Percentiles rank a stretch among this genome's conserved stretches.
Conservation (phyloP, 805 yeast genomes). For the Candida sonorensis region DNA sequence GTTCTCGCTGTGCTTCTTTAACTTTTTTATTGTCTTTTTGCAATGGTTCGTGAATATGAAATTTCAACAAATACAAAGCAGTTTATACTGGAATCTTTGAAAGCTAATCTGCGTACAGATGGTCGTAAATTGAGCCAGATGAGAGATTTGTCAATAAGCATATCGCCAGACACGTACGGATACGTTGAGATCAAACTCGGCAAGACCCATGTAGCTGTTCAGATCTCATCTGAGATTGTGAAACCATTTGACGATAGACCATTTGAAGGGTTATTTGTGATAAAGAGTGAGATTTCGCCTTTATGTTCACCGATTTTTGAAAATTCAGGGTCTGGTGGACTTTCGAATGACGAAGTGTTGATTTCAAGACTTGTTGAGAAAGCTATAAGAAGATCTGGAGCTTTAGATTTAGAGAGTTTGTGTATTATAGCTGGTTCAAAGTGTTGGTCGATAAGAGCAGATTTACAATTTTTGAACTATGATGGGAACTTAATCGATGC, state of each 20-base stretch:
- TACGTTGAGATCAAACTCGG: constrained; percentile 77
- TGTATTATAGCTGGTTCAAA: constrained; percentile 88
- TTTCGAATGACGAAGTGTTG: constrained; percentile 74
- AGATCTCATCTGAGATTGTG: constrained; percentile 68
- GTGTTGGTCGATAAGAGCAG: constrained; percentile 90
- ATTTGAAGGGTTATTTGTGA: constrained; percentile 82
- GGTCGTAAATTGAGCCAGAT: constrained; percentile 59
- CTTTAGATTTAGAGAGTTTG: constrained; percentile 82
- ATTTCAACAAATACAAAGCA: constrained; percentile 56
- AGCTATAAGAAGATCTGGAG: constrained; percentile 84
- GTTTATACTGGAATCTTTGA: constrained; percentile 58
- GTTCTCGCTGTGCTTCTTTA: too few species aligned
- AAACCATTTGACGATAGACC: constrained; percentile 88
- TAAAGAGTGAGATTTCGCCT: constrained; percentile 80
- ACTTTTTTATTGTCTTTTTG: too few species aligned
- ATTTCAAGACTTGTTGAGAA: constrained; percentile 83
- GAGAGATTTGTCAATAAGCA: constrained; percentile 55
- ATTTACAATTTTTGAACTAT: constrained; percentile 78
- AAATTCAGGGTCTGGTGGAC: constrained; percentile 38
- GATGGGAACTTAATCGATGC: constrained; percentile 94
- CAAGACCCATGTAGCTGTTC: constrained; percentile 59
- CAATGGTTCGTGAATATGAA: constrained; percentile 59
- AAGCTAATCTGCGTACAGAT: constrained; percentile 57
- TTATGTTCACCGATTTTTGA: constrained; percentile 88
- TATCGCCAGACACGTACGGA: constrained; percentile 66